Conservation (phyloP, 495 filamentous ascomycete genomes). For the Penicillium fimorum region DNA sequence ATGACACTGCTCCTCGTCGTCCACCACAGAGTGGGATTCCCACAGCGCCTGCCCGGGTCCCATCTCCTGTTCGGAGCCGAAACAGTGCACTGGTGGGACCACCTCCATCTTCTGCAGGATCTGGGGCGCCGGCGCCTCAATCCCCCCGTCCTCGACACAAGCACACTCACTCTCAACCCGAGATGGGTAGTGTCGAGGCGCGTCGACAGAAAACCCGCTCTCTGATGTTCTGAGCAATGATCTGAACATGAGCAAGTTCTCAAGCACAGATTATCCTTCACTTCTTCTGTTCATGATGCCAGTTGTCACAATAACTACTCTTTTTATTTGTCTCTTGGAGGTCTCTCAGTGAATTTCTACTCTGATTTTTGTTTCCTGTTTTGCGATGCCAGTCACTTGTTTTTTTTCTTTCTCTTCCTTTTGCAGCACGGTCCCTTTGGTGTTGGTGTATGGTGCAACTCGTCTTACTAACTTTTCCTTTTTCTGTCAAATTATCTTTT, state of each 20-base stretch:
- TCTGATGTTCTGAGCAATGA: constrained; percentile 37
- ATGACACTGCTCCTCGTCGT: constrained; percentile 33
- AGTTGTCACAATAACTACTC: constrained; percentile 31
- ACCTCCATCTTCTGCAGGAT: constrained; percentile 32
- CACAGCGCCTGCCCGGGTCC: constrained; percentile 9
- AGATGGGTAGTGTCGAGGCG: constrained; percentile 37
- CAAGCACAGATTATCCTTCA: constrained; percentile 19
- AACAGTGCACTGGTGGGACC: constrained; percentile 22
- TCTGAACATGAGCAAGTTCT: constrained; percentile 4
- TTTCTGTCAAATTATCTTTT: constrained; percentile 19
- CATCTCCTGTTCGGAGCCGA: constrained; percentile 29
- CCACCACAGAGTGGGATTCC: constrained; percentile 18
- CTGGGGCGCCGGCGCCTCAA: constrained; percentile 28
- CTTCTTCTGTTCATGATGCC: constrained; percentile 32
- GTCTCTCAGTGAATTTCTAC: constrained; percentile 10
- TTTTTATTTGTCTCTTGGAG: constrained; percentile 21
- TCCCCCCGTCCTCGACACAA: constrained; percentile 38
- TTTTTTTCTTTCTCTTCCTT: constrained; percentile 3
- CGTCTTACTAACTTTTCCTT: constrained; percentile 9
- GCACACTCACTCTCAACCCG: constrained; percentile 47
- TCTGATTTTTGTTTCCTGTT: constrained; percentile 9
- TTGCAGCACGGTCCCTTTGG: constrained; percentile 14
- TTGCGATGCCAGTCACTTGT: constrained; percentile 2
- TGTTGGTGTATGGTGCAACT: constrained; percentile 31
- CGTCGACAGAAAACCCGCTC: constrained; percentile 48